These are phyloP conservation scores for Venturia oleaginea DNA, from an alignment of 2,329 filamentous ascomycete genomes.

Conservation along the genomic window DNA sequence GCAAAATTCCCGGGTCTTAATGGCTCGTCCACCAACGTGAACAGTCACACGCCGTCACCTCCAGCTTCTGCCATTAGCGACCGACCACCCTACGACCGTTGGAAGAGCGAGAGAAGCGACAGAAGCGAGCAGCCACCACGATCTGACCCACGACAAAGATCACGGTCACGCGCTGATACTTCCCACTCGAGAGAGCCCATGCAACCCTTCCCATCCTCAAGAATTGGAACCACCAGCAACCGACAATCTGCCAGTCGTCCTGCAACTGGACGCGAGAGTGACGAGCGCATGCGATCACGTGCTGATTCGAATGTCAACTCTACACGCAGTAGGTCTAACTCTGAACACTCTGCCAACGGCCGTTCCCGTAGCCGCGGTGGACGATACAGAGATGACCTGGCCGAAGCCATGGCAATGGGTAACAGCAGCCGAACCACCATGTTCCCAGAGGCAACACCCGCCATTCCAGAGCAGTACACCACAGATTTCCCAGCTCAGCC, in stretches of 20 bases:
- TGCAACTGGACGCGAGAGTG: constrained; percentile 8
- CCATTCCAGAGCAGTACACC: constrained; percentile 14
- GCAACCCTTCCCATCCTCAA: not conserved
- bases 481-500: not conserved
- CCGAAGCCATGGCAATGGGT: constrained; percentile 15
- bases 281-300: constrained; percentile 7
- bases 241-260: not conserved
- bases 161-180: not conserved
- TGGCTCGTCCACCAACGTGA: constrained; percentile 20
- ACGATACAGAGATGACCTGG: constrained; percentile 15
- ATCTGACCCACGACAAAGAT: not conserved
- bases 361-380: constrained; percentile 15
- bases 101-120: not conserved
- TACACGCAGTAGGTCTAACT: constrained; percentile 14
- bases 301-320: constrained; percentile 10
- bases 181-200: not conserved
- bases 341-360: constrained; percentile 12
- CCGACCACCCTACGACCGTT: constrained; percentile 7
- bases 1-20: constrained; percentile 55
- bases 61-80: not conserved
- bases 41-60: not conserved
- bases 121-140: constrained; percentile 2
- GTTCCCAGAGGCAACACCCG: constrained; percentile 8
- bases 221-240: not conserved
- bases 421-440: constrained; percentile 12